Base-by-base conservation (phyloP, 2,329 filamentous ascomycete genomes). In the Aschersonia sp. region DNA sequence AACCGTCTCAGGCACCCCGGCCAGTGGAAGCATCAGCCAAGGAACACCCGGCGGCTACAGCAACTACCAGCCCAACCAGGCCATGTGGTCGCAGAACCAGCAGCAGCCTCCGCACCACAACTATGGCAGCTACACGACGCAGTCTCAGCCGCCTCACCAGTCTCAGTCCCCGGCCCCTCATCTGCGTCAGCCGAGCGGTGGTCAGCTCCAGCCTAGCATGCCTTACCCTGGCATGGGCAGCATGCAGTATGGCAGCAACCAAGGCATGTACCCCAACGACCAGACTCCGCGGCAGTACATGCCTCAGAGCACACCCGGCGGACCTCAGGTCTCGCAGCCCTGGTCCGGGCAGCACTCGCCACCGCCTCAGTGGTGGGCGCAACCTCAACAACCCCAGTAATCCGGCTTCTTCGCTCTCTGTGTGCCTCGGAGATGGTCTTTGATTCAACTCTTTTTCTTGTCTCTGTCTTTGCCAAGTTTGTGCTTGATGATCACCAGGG, bases 251-350 rank as follows among this genome's bases (percentile, higher is more conserved):
- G 69, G 70, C 37, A 67, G 73, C 30, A 67, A 71, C 6, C 76
- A 79, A 55, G 71, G 70, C 46, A 75, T 82, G 56, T 81, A 80
- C 54, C 66, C 75, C 14, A 65, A 77, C 31, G 79, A 83, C 44
- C 77, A 81, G 62, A 79, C 76, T 1, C 74, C 77, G 4, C 70
- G 79, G 46, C 76, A 81, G 58, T 83, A 83, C 66, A 75, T 87
- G 77, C 79, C 83, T 56, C 71, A 80, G 64, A 66, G 74, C 62
- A 64, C 73, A 55, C 63, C 79, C 4, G 65, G 64, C 4, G 63
- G 66, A 6, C 72, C 74, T 9, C 66, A 72, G 5, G 71, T 71
- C 29, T 69, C 71, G 2, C 75, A 77, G 51, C 60, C 66, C 4
- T 79, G 72, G 72, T 69, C 69, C 6, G 68, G 77, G 55, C 79